phyloP scores from a whole-genome alignment of 208 protist species.

The Acanthamoeba divionensis region DNA sequence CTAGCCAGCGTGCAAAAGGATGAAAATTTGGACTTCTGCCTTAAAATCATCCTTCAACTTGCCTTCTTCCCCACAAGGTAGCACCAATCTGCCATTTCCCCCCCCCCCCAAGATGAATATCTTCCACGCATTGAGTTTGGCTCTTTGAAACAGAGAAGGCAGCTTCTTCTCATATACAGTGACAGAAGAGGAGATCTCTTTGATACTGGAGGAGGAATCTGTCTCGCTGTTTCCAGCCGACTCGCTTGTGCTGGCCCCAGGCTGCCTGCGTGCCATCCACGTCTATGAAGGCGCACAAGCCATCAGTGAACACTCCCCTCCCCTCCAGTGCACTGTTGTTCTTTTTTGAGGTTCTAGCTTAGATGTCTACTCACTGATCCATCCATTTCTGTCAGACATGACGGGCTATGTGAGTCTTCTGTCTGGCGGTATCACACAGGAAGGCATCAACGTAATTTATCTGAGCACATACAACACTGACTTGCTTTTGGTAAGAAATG shows the following conservation, averaged over 20 bases:
- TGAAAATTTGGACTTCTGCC: not conserved
- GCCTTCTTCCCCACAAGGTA: conserved; percentile 9
- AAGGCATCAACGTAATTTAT: conserved; percentile 46
- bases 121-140: not conserved
- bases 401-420: conserved; percentile 37
- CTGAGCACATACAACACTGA: conserved; percentile 48
- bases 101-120: too few relatives aligned
- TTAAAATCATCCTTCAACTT: not conserved
- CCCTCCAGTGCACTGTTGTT: not conserved
- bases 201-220: conserved; percentile 20
- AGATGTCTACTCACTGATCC: too few relatives aligned
- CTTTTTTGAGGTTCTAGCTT: too few relatives aligned
- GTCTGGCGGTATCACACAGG: conserved; percentile 17
- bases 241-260: not conserved
- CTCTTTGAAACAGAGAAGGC: not conserved
- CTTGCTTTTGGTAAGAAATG: not conserved
- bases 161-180: conserved; percentile 48
- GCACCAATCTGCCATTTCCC: too few relatives aligned
- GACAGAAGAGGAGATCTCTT: conserved; percentile 41
- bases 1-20: conserved; percentile 17
- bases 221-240: not conserved
- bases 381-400: not conserved
- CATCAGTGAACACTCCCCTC: not conserved
- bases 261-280: not conserved
- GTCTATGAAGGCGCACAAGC: conserved; percentile 42